These are phyloP conservation scores for Hippophae gyantsensis DNA, from an alignment of 306 rosid genomes.

Conservation along the genomic window DNA sequence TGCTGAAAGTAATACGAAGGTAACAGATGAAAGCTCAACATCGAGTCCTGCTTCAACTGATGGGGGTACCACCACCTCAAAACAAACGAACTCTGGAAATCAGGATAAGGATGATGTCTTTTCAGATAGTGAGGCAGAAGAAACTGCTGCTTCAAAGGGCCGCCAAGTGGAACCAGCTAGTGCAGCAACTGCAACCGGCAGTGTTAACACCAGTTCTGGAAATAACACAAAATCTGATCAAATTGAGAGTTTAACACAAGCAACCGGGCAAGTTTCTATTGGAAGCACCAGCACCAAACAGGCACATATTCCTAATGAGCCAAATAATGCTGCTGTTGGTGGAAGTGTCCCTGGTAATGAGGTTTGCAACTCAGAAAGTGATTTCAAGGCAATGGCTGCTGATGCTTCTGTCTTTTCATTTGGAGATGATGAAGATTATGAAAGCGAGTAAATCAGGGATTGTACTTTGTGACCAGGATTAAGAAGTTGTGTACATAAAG, in stretches of 20 bases:
- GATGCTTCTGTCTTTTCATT: slow-evolving; percentile 95
- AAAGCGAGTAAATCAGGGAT: slow-evolving; percentile 54
- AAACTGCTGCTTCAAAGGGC: slow-evolving; percentile 54
- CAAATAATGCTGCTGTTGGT: slow-evolving; percentile 33
- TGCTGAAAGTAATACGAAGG: slow-evolving; percentile 35
- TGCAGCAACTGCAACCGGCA: slow-evolving; percentile 27
- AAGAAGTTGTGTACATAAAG: slow-evolving; percentile 48
- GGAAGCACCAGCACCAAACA: slow-evolving; percentile 35
- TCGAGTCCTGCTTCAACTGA: slow-evolving; percentile 34
- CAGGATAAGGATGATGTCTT: slow-evolving; percentile 75
- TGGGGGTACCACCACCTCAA: slow-evolving; percentile 24
- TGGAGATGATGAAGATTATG: slow-evolving; percentile 93
- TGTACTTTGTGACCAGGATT: slow-evolving; percentile 3
- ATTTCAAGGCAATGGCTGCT: slow-evolving; percentile 98
- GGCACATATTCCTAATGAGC: slow-evolving; percentile 26
- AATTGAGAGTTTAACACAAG: slow-evolving; percentile 42
- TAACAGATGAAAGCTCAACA: slow-evolving; percentile 60
- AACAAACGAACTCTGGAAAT: slow-evolving; percentile 28
- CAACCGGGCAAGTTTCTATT: slow-evolving; percentile 58
- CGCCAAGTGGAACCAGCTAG: slow-evolving; percentile 40
- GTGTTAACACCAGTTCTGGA: slow-evolving; percentile 34
- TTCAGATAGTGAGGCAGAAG: slow-evolving; percentile 76
- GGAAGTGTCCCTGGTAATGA: slow-evolving; percentile 31
- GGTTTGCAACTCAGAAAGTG: slow-evolving; percentile 58
- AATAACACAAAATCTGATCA: slow-evolving; percentile 32